Conservation (phyloP, 306 rosid genomes). For the Citrullus mucosospermus region DNA sequence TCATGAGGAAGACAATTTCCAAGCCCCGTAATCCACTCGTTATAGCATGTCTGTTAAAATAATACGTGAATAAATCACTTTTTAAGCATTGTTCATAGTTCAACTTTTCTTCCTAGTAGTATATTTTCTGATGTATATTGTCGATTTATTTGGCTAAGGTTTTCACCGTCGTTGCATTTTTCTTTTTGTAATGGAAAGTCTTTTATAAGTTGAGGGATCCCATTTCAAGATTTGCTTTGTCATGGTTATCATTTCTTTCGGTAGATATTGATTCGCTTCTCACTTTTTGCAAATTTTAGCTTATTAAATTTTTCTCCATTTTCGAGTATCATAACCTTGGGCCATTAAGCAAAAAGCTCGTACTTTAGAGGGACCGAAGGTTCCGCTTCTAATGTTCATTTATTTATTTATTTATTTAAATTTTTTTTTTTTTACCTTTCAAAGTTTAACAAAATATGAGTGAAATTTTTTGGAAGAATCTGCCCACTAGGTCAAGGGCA, state of each 20-base stretch:
- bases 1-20: background rate
- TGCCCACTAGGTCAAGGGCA: no score
- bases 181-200: background rate
- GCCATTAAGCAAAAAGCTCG: no score
- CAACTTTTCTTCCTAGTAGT: no score
- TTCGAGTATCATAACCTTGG: no score
- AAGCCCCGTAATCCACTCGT: slow-evolving; percentile 7
- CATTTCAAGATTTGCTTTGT: background rate
- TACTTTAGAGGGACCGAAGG: no score
- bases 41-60: background rate
- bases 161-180: background rate
- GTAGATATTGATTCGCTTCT: background rate
- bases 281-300: background rate
- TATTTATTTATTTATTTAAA: no score
- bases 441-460: no score
- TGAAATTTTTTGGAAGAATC: no score
- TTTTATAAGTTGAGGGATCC: background rate
- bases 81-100: no score
- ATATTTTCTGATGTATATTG: background rate
- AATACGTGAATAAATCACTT: background rate
- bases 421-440: no score
- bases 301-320: no score
- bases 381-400: no score
- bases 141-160: background rate
- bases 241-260: background rate